Evolutionary conservation across 2,329 filamentous ascomycete genomes (phyloP).

Genomic region (Sclerotinia sclerotiorum): DNA sequence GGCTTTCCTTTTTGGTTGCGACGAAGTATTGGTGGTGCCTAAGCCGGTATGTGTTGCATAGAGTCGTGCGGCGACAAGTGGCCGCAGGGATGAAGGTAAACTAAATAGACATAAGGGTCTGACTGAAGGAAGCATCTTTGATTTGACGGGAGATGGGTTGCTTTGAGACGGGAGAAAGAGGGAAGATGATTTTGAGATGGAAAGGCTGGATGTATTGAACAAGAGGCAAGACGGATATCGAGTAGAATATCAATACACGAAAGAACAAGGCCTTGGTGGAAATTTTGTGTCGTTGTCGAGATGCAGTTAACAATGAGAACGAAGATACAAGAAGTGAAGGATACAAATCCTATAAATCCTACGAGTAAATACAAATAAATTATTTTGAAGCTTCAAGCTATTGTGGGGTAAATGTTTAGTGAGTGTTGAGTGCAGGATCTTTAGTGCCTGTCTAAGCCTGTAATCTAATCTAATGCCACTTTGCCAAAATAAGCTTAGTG

Average conservation of each 20-base stretch:
- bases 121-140: slow-evolving; percentile 26
- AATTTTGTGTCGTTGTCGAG: not conserved
- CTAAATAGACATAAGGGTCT: slow-evolving; percentile 36
- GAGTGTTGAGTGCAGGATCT: too few relatives aligned
- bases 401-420: slow-evolving; percentile 8
- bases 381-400: slow-evolving; percentile 18
- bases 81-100: slow-evolving; percentile 44
- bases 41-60: slow-evolving; percentile 60
- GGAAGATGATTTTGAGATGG: not conserved
- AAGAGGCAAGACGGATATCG: not conserved
- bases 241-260: not conserved
- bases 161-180: not conserved
- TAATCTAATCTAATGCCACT: not conserved
- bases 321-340: not conserved
- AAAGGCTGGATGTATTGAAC: not conserved
- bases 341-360: not conserved
- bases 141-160: not conserved
- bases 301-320: not conserved
- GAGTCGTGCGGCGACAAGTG: slow-evolving; percentile 46
- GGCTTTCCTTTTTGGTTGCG: slow-evolving; percentile 57
- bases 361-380: not conserved
- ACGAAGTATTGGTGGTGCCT: slow-evolving; percentile 38
- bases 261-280: not conserved
- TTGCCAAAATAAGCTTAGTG: slow-evolving; percentile 18
- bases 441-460: not conserved